A percentile compares a stretch with the other conserved stretches of the same genome.
Conservation (phyloP, 2,329 filamentous ascomycete species). For the Alternaria postmessia region DNA sequence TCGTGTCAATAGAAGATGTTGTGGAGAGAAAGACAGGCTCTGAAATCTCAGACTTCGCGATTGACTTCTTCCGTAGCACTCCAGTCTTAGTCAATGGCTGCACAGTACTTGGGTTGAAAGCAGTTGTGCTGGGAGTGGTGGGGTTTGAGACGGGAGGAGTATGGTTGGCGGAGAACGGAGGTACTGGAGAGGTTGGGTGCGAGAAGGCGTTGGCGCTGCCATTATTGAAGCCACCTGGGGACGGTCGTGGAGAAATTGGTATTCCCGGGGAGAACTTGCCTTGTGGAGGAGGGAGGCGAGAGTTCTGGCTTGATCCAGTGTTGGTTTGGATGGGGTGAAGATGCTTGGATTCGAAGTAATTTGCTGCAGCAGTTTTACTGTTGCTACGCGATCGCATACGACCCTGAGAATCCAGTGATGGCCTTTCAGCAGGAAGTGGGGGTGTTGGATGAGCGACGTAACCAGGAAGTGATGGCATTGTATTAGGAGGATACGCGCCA, state of each 20-base stretch:
- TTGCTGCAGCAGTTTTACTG: constrained; percentile 44
- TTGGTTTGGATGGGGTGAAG: constrained; percentile 49
- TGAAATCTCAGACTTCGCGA: constrained; percentile 69
- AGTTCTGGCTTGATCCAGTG: constrained; percentile 27
- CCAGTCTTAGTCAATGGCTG: constrained; percentile 40
- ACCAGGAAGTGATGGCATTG: constrained; percentile 44
- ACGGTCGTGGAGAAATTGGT: constrained; percentile 49
- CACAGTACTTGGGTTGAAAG: constrained; percentile 40
- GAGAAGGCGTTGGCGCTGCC: constrained; percentile 39
- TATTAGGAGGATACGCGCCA: constrained; percentile 42
- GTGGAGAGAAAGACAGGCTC: constrained; percentile 64
- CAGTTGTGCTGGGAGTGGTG: constrained; percentile 52
- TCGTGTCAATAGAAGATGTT: constrained; percentile 66
- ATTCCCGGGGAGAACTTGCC: constrained; percentile 41
- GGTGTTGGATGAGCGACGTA: constrained; percentile 43
- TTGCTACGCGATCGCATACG: constrained; percentile 48
- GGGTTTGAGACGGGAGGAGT: constrained; percentile 62
- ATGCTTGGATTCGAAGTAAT: constrained; percentile 49
- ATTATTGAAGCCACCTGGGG: constrained; percentile 49
- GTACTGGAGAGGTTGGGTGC: constrained; percentile 55
- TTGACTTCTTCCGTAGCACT: constrained; percentile 61
- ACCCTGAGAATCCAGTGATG: constrained; percentile 37
- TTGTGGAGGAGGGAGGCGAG: constrained; percentile 36
- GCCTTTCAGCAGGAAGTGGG: constrained; percentile 38
- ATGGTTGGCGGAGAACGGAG: constrained; percentile 60